These are phyloP conservation scores for Achaetomium macrosporum DNA, from an alignment of 2,329 filamentous ascomycete genomes.

Conservation along the genomic window DNA sequence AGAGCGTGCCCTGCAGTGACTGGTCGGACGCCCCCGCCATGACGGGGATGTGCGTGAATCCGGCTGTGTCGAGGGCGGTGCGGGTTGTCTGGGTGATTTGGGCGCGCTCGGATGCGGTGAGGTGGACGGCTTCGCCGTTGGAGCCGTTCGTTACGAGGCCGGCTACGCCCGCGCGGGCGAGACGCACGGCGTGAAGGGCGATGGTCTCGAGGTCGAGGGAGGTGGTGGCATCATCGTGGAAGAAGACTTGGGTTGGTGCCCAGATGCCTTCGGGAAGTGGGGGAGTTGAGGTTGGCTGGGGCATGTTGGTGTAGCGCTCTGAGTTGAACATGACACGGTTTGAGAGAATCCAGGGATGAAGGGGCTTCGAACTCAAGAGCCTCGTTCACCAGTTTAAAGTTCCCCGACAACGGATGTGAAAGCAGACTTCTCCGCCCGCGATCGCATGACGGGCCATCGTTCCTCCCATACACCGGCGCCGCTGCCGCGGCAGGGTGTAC, in stretches of 20 bases:
- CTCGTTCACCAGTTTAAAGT: too few relatives aligned
- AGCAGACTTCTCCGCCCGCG: too few relatives aligned
- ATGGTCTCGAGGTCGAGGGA: slow-evolving; percentile 1
- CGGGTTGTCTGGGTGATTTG: neutral
- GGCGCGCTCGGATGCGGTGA: neutral
- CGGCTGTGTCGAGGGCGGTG: neutral
- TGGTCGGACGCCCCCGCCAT: neutral
- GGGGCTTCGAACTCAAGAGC: too few relatives aligned
- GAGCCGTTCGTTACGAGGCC: slow-evolving; percentile 8
- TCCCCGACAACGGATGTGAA: too few relatives aligned
- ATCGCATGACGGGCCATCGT: too few relatives aligned
- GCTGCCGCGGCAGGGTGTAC: too few relatives aligned
- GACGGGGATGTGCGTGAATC: neutral
- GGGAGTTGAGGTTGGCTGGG: neutral
- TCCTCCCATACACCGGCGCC: too few relatives aligned
- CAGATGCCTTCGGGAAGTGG: slow-evolving; percentile 1
- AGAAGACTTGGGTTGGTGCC: slow-evolving; percentile 6
- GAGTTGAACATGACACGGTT: too few relatives aligned
- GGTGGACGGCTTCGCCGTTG: slow-evolving; percentile 6
- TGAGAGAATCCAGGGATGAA: too few relatives aligned
- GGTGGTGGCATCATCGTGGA: neutral
- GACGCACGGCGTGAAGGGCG: neutral
- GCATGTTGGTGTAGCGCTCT: neutral
- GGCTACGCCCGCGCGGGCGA: slow-evolving; percentile 1
- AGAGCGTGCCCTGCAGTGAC: neutral